phyloP scores from a whole-genome alignment of 2,329 filamentous ascomycete species.

The Fusarium sublunatum region DNA sequence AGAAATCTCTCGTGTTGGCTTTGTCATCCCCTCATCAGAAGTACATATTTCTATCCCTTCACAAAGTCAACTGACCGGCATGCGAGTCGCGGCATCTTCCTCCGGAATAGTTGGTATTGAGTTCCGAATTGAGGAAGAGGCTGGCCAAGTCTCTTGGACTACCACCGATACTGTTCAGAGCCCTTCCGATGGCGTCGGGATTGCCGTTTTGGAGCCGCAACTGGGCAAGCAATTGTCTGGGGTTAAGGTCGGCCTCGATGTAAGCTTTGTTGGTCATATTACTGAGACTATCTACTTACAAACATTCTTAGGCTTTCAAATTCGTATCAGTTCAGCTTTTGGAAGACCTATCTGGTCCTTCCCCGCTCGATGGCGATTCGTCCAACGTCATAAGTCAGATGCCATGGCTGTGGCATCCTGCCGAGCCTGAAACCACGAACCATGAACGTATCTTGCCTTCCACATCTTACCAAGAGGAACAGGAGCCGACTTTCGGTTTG shows the following conservation, averaged over 20 bases:
- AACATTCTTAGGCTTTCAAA: conserved; percentile 1
- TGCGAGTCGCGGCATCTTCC: not conserved
- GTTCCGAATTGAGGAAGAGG: not conserved
- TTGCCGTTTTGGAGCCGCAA: not conserved
- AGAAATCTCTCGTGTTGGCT: not conserved
- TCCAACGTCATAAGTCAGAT: no score
- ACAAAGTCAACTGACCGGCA: not conserved
- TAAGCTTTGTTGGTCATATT: not conserved
- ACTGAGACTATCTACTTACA: not conserved
- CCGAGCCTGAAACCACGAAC: not conserved
- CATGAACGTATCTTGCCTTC: not conserved
- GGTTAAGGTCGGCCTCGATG: conserved; percentile 12
- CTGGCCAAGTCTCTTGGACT: rapidly evolving
- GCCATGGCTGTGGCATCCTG: conserved; percentile 11
- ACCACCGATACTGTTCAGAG: not conserved
- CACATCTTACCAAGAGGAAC: rapidly evolving
- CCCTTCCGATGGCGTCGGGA: not conserved
- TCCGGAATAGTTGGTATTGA: conserved; percentile 11
- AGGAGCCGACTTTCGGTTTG: not conserved
- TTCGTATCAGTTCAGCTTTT: conserved; percentile 2
- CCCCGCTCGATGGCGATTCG: no score
- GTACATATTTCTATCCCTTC: not conserved
- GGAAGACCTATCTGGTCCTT: not conserved
- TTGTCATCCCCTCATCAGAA: not conserved
- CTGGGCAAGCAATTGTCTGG: not conserved